Evolutionary conservation across 163 green algal genomes (phyloP).

Genomic region (Chlorella variabilis): DNA sequence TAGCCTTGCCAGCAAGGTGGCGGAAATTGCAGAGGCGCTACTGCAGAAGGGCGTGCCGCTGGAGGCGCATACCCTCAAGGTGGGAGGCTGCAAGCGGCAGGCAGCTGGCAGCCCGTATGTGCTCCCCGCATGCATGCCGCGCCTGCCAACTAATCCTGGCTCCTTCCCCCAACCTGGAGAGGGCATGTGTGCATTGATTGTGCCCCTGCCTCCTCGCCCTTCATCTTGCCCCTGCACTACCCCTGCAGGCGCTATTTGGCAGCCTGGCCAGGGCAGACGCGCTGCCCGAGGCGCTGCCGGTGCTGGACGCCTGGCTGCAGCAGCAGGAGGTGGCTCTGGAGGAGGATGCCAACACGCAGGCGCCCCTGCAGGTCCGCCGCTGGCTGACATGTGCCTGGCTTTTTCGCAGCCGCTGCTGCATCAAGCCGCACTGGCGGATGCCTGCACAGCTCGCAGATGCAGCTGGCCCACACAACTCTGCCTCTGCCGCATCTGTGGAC

Average conservation of each 20-base stretch:
- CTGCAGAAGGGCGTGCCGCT: background rate
- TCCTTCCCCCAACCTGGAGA: background rate
- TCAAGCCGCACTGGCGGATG: too few relatives aligned
- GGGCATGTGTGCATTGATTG: background rate
- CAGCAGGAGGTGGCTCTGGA: constrained; percentile 22
- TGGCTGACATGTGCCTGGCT: too few relatives aligned
- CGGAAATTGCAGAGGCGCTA: constrained; percentile 32
- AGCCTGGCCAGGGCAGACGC: background rate
- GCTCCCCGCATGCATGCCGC: too few relatives aligned
- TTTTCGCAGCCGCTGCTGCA: too few relatives aligned
- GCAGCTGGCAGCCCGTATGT: background rate
- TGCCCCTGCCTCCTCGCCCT: too few relatives aligned
- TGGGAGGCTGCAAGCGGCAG: background rate
- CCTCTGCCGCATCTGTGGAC: too few relatives aligned
- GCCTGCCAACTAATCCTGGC: background rate
- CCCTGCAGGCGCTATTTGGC: constrained; percentile 2
- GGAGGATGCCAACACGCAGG: constrained; percentile 1
- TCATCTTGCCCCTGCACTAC: too few relatives aligned
- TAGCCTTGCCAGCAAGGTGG: background rate
- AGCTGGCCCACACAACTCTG: too few relatives aligned
- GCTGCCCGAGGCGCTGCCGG: background rate
- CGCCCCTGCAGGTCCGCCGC: constrained; percentile 8
- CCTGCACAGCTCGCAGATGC: too few relatives aligned
- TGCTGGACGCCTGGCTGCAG: constrained; percentile 41
- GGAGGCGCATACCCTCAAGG: constrained; percentile 24